These are phyloP conservation scores for Hemisphaericaspora xylanilytica DNA, from an alignment of 1,139 yeast genomes.

Conservation along the genomic window DNA sequence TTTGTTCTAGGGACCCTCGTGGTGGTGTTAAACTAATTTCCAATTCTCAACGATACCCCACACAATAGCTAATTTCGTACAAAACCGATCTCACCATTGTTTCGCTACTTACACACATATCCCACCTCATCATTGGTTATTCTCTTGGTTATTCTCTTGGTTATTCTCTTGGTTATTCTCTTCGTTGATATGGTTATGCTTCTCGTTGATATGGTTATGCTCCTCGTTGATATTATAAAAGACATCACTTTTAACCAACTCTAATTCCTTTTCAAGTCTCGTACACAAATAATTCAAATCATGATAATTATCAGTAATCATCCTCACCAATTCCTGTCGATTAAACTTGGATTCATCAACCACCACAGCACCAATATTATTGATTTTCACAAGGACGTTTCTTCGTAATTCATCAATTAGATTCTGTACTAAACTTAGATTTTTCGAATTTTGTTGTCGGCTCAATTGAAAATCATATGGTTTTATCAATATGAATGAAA, in stretches of 20 bases:
- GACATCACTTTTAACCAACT: constrained; percentile 11
- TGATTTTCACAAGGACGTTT: constrained; percentile 4
- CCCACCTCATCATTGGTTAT: too few relatives aligned
- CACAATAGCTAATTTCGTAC: neutral
- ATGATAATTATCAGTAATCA: constrained; percentile 12
- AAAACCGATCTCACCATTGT: neutral
- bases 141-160: too few relatives aligned
- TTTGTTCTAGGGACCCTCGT: neutral
- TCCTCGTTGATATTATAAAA: constrained; percentile 7
- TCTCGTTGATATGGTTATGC: neutral
- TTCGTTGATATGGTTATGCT: neutral
- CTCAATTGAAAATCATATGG: constrained; percentile 6
- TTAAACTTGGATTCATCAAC: neutral
- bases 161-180: neutral
- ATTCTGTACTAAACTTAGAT: neutral
- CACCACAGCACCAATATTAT: constrained; percentile 1
- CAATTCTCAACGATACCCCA: neutral
- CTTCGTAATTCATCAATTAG: constrained; percentile 1
- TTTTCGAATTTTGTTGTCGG: neutral
- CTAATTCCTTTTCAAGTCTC: constrained; percentile 11
- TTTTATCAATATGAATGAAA: constrained; percentile 11
- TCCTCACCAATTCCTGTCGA: constrained; percentile 14
- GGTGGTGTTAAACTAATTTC: neutral
- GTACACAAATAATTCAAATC: constrained; percentile 9
- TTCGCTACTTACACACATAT: too few relatives aligned